phyloP scores from a whole-genome alignment of 1,284 basidiomycete genomes.

The Flammula alnicola region DNA sequence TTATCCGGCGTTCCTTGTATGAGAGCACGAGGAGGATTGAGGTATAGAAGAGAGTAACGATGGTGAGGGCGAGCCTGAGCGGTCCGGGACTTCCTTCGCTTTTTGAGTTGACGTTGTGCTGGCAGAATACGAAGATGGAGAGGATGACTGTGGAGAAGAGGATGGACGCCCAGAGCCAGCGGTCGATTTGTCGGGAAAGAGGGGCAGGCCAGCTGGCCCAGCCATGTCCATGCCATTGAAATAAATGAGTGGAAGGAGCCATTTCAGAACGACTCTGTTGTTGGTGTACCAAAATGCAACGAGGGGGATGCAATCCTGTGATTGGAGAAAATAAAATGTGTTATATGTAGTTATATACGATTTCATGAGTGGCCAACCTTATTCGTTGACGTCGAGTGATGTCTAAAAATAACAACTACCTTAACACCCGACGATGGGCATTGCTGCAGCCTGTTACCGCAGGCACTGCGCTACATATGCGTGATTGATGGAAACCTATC shows the following conservation, averaged over 20 bases:
- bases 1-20: slow-evolving; percentile 10
- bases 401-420: too few relatives aligned
- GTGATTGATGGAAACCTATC: too few relatives aligned
- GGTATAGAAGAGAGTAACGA: slow-evolving; percentile 14
- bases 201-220: slow-evolving; percentile 9
- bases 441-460: too few relatives aligned
- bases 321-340: too few relatives aligned
- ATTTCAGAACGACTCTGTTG: not conserved
- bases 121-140: not conserved
- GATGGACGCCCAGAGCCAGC: slow-evolving; percentile 16
- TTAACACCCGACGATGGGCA: too few relatives aligned
- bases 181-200: slow-evolving; percentile 9
- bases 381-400: too few relatives aligned
- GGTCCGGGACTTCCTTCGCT: too few relatives aligned
- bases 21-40: slow-evolving; percentile 13
- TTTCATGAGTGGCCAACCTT: too few relatives aligned
- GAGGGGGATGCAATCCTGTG: too few relatives aligned
- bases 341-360: too few relatives aligned
- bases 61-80: slow-evolving; percentile 1
- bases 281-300: too few relatives aligned
- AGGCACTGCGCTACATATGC: too few relatives aligned
- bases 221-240: not conserved
- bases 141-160: slow-evolving; percentile 3
- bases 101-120: not conserved
- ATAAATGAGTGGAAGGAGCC: not conserved